phyloP scores from a whole-genome alignment of 2,329 filamentous ascomycete species.

The Emmonsia crescens region DNA sequence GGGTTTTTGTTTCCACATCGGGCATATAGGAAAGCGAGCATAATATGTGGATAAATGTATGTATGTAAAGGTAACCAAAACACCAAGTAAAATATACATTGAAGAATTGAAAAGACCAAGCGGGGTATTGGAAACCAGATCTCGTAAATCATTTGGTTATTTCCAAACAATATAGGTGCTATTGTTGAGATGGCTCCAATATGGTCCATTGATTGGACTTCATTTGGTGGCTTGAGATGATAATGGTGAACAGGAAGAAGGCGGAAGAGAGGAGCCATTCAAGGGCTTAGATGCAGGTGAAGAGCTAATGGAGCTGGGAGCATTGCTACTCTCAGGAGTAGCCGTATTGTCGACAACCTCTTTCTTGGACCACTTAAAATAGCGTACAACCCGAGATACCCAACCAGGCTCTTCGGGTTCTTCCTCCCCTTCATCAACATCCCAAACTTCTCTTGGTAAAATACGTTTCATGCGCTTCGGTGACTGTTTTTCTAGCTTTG shows the following conservation, averaged over 20 bases:
- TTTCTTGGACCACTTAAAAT: conserved; percentile 3
- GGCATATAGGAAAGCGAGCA: background rate
- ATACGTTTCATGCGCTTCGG: conserved; percentile 24
- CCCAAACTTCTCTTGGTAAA: conserved; percentile 32
- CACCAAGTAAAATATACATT: background rate
- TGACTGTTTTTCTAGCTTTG: conserved; percentile 24
- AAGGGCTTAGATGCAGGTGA: background rate
- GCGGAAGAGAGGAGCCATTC: background rate
- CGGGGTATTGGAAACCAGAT: background rate
- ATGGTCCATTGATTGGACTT: background rate
- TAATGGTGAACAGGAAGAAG: background rate
- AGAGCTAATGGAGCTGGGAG: background rate
- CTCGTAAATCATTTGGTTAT: background rate
- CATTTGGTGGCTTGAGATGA: background rate
- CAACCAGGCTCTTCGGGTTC: conserved; percentile 10
- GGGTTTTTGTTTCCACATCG: background rate
- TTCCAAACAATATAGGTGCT: background rate
- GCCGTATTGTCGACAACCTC: background rate
- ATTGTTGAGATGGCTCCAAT: background rate
- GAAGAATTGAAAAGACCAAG: background rate
- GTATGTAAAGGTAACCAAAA: background rate
- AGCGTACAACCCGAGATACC: conserved; percentile 4
- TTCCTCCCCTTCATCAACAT: conserved; percentile 23
- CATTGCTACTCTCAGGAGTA: background rate
- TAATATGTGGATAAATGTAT: background rate